phyloP scores from a whole-genome alignment of 768 basidiomycete genomes.

The Boletus speciosus region DNA sequence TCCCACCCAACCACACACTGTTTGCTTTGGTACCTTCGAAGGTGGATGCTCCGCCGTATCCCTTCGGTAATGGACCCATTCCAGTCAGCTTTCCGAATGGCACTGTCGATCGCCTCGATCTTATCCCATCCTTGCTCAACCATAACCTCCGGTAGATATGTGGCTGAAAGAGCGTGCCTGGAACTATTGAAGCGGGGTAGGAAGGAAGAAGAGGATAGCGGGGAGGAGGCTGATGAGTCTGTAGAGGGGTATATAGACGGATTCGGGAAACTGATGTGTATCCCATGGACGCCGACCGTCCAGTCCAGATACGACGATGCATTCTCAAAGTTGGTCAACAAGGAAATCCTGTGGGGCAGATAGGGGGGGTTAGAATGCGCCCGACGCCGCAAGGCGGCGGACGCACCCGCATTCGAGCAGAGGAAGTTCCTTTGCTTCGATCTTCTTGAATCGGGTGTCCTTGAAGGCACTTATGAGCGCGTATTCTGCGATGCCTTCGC shows the following conservation, averaged over 20 bases:
- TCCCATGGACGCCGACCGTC: conserved; percentile 90
- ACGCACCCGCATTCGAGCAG: conserved; percentile 85
- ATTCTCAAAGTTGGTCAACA: conserved; percentile 91
- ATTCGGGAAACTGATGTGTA: conserved; percentile 83
- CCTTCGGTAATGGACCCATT: conserved; percentile 78
- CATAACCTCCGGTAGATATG: conserved; percentile 91
- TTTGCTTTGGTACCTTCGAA: conserved; percentile 81
- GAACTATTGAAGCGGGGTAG: conserved; percentile 48
- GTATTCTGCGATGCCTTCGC: conserved; percentile 81
- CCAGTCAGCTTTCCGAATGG: conserved; percentile 94
- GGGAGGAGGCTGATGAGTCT: conserved; percentile 60
- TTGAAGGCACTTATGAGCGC: conserved; percentile 89
- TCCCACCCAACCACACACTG: conserved; percentile 67
- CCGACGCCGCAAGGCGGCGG: neutral
- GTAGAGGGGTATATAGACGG: conserved; percentile 54
- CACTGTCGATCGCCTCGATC: conserved; percentile 84
- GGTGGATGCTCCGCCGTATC: conserved; percentile 66
- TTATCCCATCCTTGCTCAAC: conserved; percentile 93
- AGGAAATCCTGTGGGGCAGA: conserved; percentile 61
- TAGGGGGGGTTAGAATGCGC: neutral
- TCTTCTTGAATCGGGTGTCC: conserved; percentile 81
- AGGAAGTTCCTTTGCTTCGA: conserved; percentile 72
- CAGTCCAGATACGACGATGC: conserved; percentile 86
- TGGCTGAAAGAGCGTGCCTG: conserved; percentile 71
- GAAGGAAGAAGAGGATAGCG: conserved; percentile 61